Conservation (phyloP, 768 basidiomycete genomes). For the Pleurotus sapidus region DNA sequence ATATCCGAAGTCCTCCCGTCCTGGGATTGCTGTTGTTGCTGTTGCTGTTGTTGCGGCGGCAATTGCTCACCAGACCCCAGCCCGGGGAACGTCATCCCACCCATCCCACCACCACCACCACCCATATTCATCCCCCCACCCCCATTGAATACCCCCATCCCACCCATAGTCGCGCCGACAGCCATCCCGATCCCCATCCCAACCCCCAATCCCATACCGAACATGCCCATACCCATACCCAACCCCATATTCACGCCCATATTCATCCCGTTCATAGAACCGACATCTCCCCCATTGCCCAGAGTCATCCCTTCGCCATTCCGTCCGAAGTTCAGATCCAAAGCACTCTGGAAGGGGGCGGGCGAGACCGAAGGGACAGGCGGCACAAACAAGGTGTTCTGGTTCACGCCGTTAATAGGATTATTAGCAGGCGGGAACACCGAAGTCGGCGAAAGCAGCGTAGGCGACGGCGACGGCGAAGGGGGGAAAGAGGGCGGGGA, state of each 20-base stretch:
- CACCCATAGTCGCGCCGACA: not conserved
- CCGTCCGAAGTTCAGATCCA: not conserved
- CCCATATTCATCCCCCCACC: not conserved
- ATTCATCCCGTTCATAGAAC: not conserved
- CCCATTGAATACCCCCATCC: not conserved
- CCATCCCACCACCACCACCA: not conserved
- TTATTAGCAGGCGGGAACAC: not conserved
- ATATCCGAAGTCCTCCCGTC: not conserved
- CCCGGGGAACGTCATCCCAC: not conserved
- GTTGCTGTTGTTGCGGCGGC: not conserved
- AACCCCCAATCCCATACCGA: constrained; percentile 3
- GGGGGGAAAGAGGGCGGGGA: not conserved
- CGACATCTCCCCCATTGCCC: not conserved
- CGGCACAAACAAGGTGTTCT: not conserved
- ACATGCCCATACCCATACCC: constrained; percentile 5
- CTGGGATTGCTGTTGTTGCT: not conserved
- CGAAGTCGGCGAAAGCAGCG: not conserved
- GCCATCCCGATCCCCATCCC: constrained; percentile 6
- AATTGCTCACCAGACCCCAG: not conserved
- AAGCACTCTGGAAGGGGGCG: not conserved
- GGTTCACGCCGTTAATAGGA: not conserved
- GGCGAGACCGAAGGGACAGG: not conserved
- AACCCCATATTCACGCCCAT: constrained; percentile 1
- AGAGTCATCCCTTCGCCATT: not conserved
- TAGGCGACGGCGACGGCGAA: not conserved